Percentiles rank a stretch among this genome's conserved stretches.
Conservation (phyloP, 768 basidiomycete genomes). For the Naematelia encephala region DNA sequence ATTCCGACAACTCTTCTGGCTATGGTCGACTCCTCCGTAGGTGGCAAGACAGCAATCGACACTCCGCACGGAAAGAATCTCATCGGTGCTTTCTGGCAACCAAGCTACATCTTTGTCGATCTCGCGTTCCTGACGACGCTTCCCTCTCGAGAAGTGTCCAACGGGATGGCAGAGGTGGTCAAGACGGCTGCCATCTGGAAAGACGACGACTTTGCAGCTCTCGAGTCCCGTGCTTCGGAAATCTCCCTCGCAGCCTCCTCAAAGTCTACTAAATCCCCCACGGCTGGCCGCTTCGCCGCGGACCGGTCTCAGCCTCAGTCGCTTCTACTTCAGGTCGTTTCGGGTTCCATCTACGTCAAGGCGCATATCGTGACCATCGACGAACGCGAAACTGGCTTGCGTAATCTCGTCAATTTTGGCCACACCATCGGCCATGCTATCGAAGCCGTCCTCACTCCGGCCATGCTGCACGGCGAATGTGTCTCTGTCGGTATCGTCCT, state of each 20-base stretch:
- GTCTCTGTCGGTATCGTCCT: conserved; percentile 94
- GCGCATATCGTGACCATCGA: conserved; percentile 96
- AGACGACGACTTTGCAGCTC: conserved; percentile 76
- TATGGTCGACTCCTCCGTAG: conserved; percentile 98
- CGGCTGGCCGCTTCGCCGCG: conserved; percentile 51
- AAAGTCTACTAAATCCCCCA: conserved; percentile 57
- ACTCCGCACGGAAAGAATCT: conserved; percentile 97
- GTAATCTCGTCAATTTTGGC: conserved; percentile 98
- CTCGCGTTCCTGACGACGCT: conserved; percentile 92
- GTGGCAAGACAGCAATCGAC: conserved; percentile 99
- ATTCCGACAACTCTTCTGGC: conserved; percentile 94
- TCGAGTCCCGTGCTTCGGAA: conserved; percentile 79
- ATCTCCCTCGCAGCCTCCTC: conserved; percentile 79
- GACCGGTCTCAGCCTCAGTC: conserved; percentile 69
- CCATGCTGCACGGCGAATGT: conserved; percentile 94
- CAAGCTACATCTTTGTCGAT: conserved; percentile 95
- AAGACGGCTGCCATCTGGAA: conserved; percentile 99
- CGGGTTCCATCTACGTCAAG: conserved; percentile 90
- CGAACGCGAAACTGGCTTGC: conserved; percentile 91
- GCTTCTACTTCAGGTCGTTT: conserved; percentile 83
- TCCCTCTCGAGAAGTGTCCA: conserved; percentile 88
- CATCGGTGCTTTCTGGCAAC: conserved; percentile 98
- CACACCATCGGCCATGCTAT: conserved; percentile 98
- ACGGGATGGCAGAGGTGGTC: conserved; percentile 97
- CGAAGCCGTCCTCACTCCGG: conserved; percentile 89